phyloP scores from a whole-genome alignment of 2,329 filamentous ascomycete species.

The Huntiella bhutanensis region DNA sequence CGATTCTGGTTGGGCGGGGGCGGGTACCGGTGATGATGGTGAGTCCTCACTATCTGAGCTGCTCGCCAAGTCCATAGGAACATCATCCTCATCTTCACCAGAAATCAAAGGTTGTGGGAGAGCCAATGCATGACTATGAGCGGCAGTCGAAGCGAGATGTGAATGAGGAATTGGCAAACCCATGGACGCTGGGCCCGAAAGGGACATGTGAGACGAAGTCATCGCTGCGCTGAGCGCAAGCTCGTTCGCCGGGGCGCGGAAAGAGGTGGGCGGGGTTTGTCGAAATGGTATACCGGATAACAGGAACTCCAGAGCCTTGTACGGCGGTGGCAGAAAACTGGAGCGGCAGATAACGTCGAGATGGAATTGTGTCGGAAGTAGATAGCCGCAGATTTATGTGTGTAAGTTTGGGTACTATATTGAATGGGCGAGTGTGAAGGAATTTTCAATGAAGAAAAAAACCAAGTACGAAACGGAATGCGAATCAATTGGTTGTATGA shows the following conservation, averaged over 20 bases:
- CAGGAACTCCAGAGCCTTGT: too few relatives aligned
- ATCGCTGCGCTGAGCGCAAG: slow-evolving; percentile 10
- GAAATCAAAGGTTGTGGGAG: not conserved
- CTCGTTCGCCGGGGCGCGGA: slow-evolving; percentile 9
- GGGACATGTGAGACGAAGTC: slow-evolving; percentile 11
- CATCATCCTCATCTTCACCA: slow-evolving; percentile 5
- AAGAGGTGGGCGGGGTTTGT: too few relatives aligned
- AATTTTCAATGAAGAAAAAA: slow-evolving; percentile 1
- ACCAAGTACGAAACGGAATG: not conserved
- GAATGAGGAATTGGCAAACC: slow-evolving; percentile 4
- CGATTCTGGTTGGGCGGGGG: not conserved
- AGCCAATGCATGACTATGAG: not conserved
- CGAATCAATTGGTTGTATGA: not conserved
- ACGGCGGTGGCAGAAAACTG: too few relatives aligned
- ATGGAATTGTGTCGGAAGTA: not conserved
- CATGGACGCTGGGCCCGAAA: slow-evolving; percentile 9
- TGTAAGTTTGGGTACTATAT: not conserved
- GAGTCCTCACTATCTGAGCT: too few relatives aligned
- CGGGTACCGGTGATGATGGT: not conserved
- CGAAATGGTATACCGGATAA: too few relatives aligned
- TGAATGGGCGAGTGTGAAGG: not conserved
- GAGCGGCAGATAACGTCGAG: not conserved
- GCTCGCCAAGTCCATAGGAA: slow-evolving; percentile 8
- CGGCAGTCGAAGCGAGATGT: not conserved
- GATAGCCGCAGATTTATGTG: not conserved